Base-by-base conservation (phyloP, 2,329 filamentous ascomycete genomes). In the Karstenula rhodostoma region DNA sequence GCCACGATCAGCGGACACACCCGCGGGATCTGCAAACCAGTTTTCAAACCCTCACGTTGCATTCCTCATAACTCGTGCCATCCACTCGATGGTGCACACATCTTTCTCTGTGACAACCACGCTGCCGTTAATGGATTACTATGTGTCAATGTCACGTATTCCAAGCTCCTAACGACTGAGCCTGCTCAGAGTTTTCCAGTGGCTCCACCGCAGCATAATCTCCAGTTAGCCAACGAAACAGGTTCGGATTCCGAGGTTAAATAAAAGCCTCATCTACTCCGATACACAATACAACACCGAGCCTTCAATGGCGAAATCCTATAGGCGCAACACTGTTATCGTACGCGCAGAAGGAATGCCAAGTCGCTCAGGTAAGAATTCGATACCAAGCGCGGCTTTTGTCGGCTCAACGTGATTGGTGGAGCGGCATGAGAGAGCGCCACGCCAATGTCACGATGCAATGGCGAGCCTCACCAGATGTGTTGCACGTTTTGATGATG, bases 121-220 rank as follows among this genome's bases (percentile, higher is more conserved):
- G 54, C 57, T 62, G 40, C 60, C 56, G 37, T 57, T 59, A 59
- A 62, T 17, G 56, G 59, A 48, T 48, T 46, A 23, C 27, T 44
- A 52, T 59, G 56, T 62, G 60, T 62, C 60, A 62, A 49, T 19
- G 25, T 40, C 23, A 53, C 25, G 33, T 35, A 50, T 55, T 55
- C 35, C 13, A n/a, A 35, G 25, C 15, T 27, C 33, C 27, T n/a
- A 25, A 22, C 19, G 44, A 29, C 13, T 33, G 44, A 42, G 29
- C 22, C 37, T 43, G 46, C 52, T 42, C 56, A 59, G 56, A 62
- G 40, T 53, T 62, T 61, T 56, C 23, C 25, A 56, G 32, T 51
- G 40, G 47, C 52, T 60, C 56, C 51, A 59, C 56, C 53, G 59
- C 60, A 57, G 46, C 55, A 53, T 46, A 56, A 62, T 37, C 43